These are phyloP conservation scores for Botrytis byssoidea DNA, from an alignment of 2,329 filamentous ascomycete genomes.

Conservation along the genomic window DNA sequence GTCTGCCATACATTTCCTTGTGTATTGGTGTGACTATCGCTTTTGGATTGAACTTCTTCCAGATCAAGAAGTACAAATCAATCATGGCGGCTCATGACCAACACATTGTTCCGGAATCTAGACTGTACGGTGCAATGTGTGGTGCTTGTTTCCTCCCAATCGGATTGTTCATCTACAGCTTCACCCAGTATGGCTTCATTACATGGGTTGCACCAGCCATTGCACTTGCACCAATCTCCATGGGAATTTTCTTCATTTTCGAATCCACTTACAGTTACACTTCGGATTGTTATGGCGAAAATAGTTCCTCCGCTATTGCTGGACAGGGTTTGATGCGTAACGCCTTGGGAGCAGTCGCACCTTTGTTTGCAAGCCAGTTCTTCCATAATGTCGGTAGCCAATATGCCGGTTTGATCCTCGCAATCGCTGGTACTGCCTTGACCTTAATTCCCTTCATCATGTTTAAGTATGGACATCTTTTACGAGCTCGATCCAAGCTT, in stretches of 20 bases:
- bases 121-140: slow-evolving; percentile 78
- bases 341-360: slow-evolving; percentile 18
- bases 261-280: slow-evolving; percentile 20
- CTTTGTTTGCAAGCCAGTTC: slow-evolving; percentile 21
- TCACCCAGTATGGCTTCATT: slow-evolving; percentile 43
- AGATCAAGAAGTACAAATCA: slow-evolving; percentile 13
- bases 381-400: slow-evolving; percentile 21
- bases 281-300: slow-evolving; percentile 21
- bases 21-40: slow-evolving; percentile 41
- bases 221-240: slow-evolving; percentile 15
- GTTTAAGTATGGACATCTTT: slow-evolving; percentile 19
- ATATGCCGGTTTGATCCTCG: slow-evolving; percentile 20
- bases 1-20: slow-evolving; percentile 58
- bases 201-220: slow-evolving; percentile 20
- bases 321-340: slow-evolving; percentile 21
- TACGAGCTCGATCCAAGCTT: slow-evolving; percentile 49
- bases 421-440: slow-evolving; percentile 11
- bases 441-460: slow-evolving; percentile 18
- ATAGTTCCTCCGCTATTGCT: slow-evolving; percentile 19
- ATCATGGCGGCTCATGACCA: not conserved
- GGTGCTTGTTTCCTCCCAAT: slow-evolving; percentile 71
- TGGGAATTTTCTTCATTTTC: slow-evolving; percentile 22
- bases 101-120: slow-evolving; percentile 58
- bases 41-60: slow-evolving; percentile 12
- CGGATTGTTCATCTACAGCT: slow-evolving; percentile 68